Conservation (phyloP, 116 monocot genomes). For the Zostera marina region DNA sequence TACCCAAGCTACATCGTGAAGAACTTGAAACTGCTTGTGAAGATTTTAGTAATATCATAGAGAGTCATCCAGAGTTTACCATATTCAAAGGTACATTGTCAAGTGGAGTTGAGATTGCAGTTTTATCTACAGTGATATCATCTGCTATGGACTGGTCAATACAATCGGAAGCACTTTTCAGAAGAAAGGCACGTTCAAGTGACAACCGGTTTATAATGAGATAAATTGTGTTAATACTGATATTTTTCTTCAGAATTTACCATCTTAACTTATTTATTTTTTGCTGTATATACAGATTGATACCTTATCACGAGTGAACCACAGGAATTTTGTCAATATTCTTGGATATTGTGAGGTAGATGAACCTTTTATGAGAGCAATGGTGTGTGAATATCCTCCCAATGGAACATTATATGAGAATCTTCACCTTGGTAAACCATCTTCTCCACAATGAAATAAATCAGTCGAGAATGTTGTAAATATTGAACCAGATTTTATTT, state of each 20-base stretch:
- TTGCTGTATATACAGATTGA: slow-evolving; percentile 38
- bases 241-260: too few species aligned
- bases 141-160: slow-evolving; percentile 59
- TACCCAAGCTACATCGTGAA: slow-evolving; percentile 62
- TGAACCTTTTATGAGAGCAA: slow-evolving; percentile 73
- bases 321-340: slow-evolving; percentile 89
- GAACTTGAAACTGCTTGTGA: slow-evolving; percentile 88
- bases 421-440: slow-evolving; percentile 24
- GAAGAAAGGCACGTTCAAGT: slow-evolving; percentile 37
- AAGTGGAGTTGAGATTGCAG: slow-evolving; percentile 80
- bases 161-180: slow-evolving; percentile 40
- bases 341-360: slow-evolving; percentile 79
- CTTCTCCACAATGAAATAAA: not conserved
- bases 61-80: slow-evolving; percentile 34
- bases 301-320: slow-evolving; percentile 53
- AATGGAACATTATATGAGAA: slow-evolving; percentile 78
- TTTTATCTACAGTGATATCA: slow-evolving; percentile 37
- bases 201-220: too few species aligned
- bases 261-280: too few species aligned
- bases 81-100: slow-evolving; percentile 84
- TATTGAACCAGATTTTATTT: not conserved
- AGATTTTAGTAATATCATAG: slow-evolving; percentile 88
- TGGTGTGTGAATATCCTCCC: slow-evolving; percentile 81
- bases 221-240: too few species aligned
- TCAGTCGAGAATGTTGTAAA: not conserved